Percentiles rank a stretch among this genome's conserved stretches.
Evolutionary conservation across 2,329 filamentous ascomycete genomes (phyloP).

Genomic region (Hypoxylon sp.): DNA sequence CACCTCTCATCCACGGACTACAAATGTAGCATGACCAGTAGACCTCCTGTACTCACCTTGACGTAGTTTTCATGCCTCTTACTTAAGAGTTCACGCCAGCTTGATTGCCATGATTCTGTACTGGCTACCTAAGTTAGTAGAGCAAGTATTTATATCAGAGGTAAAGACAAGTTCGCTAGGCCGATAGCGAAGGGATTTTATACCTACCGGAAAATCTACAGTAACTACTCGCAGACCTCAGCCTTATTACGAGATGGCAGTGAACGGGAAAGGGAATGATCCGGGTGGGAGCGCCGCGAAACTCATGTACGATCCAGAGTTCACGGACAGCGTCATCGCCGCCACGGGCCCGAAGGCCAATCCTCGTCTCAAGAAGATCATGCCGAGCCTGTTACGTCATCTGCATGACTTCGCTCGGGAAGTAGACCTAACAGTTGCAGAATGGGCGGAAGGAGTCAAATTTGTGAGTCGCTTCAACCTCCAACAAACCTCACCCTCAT

Average conservation of each 20-base stretch:
- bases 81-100: neutral
- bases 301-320: constrained; percentile 58
- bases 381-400: constrained; percentile 78
- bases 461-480: constrained; percentile 59
- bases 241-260: constrained; percentile 12
- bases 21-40: neutral
- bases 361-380: constrained; percentile 76
- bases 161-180: neutral
- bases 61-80: neutral
- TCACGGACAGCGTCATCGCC: constrained; percentile 81
- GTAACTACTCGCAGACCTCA: neutral
- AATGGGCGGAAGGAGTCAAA: constrained; percentile 80
- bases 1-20: neutral
- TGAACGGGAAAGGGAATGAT: constrained; percentile 8
- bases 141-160: neutral
- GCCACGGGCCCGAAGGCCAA: constrained; percentile 80
- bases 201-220: neutral
- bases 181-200: neutral
- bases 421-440: constrained; percentile 82
- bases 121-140: neutral
- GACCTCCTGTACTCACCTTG: neutral
- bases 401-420: constrained; percentile 87
- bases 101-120: neutral
- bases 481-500: neutral
- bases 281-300: constrained; percentile 3